A percentile compares a stretch with the other conserved stretches of the same genome.
Conservation (phyloP, 306 rosid genomes). For the Quercus robur region DNA sequence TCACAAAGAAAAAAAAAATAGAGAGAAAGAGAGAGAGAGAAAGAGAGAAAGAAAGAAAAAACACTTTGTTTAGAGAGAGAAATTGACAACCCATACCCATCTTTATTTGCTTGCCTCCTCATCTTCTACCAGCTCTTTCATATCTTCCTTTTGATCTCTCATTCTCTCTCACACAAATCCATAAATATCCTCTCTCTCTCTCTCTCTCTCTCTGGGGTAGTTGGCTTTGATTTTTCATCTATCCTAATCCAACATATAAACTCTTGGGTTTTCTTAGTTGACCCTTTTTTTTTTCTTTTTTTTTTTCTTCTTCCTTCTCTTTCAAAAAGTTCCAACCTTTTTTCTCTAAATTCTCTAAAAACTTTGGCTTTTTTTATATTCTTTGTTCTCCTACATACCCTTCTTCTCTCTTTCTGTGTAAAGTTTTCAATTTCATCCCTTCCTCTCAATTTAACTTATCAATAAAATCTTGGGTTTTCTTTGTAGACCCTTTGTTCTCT, state of each 20-base stretch:
- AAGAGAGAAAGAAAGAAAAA: neutral
- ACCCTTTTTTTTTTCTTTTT: neutral
- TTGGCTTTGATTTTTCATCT: neutral
- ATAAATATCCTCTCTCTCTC: neutral
- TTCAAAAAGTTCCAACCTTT: neutral
- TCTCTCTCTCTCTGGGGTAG: neutral
- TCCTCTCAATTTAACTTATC: constrained; percentile 4
- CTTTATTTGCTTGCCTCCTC: neutral
- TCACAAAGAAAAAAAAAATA: neutral
- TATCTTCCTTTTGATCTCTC: constrained; percentile 1
- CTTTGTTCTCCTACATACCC: neutral
- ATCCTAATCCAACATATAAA: neutral
- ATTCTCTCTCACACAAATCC: too few relatives aligned
- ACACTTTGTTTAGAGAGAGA: neutral
- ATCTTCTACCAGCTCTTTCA: neutral
- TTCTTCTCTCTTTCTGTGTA: neutral
- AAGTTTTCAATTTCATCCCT: constrained; percentile 17
- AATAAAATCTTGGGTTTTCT: neutral
- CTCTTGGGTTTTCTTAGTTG: constrained; percentile 17
- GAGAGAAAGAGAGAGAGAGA: neutral
- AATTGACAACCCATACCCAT: constrained; percentile 3
- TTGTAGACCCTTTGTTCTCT: constrained; percentile 13
- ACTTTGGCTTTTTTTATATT: neutral
- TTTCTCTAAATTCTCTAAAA: neutral
- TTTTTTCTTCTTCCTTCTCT: neutral